Conservation (phyloP, 441 rosid genomes). For the Pelargonium australe region DNA sequence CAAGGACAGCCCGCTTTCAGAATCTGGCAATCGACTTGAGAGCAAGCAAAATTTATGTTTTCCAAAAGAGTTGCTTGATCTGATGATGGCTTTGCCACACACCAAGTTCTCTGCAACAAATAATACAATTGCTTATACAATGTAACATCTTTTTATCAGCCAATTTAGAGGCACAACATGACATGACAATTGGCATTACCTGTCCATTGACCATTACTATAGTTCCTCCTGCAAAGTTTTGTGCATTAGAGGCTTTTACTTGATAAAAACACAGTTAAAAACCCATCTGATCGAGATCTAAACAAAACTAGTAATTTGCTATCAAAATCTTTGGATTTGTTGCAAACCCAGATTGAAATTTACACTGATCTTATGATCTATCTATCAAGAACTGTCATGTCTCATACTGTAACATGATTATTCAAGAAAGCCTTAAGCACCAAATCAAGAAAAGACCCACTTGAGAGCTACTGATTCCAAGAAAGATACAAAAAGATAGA, state of each 20-base stretch:
- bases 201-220: constrained; percentile 27
- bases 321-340: no score
- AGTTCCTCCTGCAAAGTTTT: constrained; percentile 22
- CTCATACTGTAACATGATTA: no score
- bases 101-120: constrained; percentile 59
- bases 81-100: constrained; percentile 74
- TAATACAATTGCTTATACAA: background rate
- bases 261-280: background rate
- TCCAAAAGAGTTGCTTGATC: constrained; percentile 42
- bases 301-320: background rate
- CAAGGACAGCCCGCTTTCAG: constrained; percentile 52
- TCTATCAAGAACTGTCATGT: no score
- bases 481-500: background rate
- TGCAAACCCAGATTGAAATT: no score
- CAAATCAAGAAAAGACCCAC: background rate
- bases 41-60: constrained; percentile 57
- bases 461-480: background rate
- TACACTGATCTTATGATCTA: no score
- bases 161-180: no score
- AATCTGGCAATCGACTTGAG: constrained; percentile 52
- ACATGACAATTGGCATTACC: constrained; percentile 20
- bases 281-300: background rate
- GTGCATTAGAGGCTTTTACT: background rate
- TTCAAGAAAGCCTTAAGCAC: no score
- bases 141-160: no score